Conservation (phyloP, 2,329 filamentous ascomycete genomes). For the Cladosporium cucumerinum region DNA sequence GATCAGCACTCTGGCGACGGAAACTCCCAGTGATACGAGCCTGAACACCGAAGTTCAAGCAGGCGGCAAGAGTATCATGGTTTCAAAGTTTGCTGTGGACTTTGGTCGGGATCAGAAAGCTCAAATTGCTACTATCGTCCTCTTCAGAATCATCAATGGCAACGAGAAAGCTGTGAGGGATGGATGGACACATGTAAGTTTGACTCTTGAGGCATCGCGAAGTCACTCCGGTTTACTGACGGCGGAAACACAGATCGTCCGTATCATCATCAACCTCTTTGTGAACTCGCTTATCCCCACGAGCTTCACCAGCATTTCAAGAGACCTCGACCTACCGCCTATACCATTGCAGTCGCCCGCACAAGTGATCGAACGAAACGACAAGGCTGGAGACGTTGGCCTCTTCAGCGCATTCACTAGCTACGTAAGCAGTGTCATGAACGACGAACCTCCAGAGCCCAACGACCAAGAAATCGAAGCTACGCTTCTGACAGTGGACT, state of each 20-base stretch:
- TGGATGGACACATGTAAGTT: constrained; percentile 74
- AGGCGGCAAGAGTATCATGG: constrained; percentile 86
- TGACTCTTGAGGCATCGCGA: too few relatives aligned
- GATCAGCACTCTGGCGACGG: constrained; percentile 82
- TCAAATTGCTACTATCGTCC: constrained; percentile 88
- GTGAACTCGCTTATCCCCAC: constrained; percentile 88
- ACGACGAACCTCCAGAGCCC: constrained; percentile 94
- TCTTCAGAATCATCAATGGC: constrained; percentile 86
- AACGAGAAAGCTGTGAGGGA: constrained; percentile 73
- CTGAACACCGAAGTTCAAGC: constrained; percentile 96
- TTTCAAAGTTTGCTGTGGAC: constrained; percentile 94
- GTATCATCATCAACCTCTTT: constrained; percentile 93
- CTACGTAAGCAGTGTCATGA: constrained; percentile 97
- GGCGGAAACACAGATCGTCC: constrained; percentile 65
- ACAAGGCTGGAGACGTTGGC: constrained; percentile 73
- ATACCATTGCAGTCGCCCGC: constrained; percentile 90
- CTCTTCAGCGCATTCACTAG: constrained; percentile 93
- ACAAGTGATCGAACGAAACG: constrained; percentile 84
- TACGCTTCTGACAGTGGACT: constrained; percentile 90
- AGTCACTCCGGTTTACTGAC: neutral
- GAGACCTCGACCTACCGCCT: constrained; percentile 66
- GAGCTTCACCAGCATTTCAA: constrained; percentile 65
- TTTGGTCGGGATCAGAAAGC: constrained; percentile 91
- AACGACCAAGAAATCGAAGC: constrained; percentile 97
- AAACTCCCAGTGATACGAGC: constrained; percentile 72